Evolutionary conservation across 2,329 filamentous ascomycete species (phyloP), one percentile per base, ranked within the genome.

Genomic region (Pestalotiopsis sp.): DNA sequence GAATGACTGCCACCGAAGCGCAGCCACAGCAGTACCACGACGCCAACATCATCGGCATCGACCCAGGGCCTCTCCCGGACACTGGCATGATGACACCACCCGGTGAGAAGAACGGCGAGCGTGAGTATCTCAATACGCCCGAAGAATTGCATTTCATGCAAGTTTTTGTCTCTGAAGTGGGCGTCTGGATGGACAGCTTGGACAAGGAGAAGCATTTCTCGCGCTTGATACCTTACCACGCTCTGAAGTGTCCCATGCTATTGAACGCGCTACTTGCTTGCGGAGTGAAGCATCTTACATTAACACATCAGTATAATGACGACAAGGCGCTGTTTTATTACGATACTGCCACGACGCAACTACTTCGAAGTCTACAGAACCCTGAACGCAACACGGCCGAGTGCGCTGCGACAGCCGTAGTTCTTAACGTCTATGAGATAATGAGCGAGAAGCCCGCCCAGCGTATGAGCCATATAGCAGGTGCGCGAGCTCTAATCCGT

Each of bases 121-220:
- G 88, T 49, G 88, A 92, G 65, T 93, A 89, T 73, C 85, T 97
- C 60, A 90, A 88, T 71, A 89, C 88, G 3, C 87, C 90, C 11
- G 93, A 97, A 68, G 94, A 97, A 77, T 87, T 96, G 0, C 82
- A 91, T n/a, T 94, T 94, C 76, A 93, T 98, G 91, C 93, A 97
- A 78, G 91, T 94, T 0, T 98, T 97, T 77, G 91, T 97, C 6
- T 92, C 97, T 75, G 92, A 97, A 72, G 93, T 98, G 2, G 94
- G 92, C 0, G 81, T 94, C 3, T 98, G 95, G 94, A 97, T 98
- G 93, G 95, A 98, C 80, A 93, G 91, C 57, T 90, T 98, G 84
- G 93, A 97, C 81, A 87, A 90, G 41, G 87, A 91, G 72, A 95
- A 95, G 81, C 93, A 97, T 83, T 98, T 98, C 78, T 93, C 93